A percentile compares a stretch with the other conserved stretches of the same genome.
These are phyloP conservation scores for Trapa bicornis DNA, from an alignment of 345 rosid genomes.

Conservation along the genomic window DNA sequence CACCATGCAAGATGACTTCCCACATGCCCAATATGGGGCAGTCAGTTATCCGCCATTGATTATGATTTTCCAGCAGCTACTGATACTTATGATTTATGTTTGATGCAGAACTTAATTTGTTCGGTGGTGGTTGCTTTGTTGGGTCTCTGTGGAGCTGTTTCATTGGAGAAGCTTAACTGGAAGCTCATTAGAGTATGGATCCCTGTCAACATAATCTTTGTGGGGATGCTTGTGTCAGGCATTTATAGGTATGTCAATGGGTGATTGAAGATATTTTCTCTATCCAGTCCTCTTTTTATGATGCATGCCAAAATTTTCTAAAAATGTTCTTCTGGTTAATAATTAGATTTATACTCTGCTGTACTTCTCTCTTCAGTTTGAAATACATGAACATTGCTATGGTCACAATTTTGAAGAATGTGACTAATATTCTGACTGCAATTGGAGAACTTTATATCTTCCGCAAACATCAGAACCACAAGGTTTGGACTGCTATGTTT, in stretches of 20 bases:
- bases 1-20: neutral
- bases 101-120: slow-evolving; percentile 67
- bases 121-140: slow-evolving; percentile 48
- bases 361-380: slow-evolving; percentile 47
- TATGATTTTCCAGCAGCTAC: neutral
- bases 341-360: neutral
- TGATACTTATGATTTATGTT: neutral
- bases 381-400: slow-evolving; percentile 83
- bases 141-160: slow-evolving; percentile 39
- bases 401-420: slow-evolving; percentile 94
- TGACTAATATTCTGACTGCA: slow-evolving; percentile 84
- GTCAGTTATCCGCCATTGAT: neutral
- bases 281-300: neutral
- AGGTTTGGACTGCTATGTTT: slow-evolving; percentile 90
- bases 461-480: slow-evolving; percentile 70
- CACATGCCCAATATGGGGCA: neutral
- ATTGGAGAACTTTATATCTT: slow-evolving; percentile 75
- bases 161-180: slow-evolving; percentile 76
- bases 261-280: neutral
- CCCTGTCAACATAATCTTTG: slow-evolving; percentile 82
- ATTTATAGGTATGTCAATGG: slow-evolving; percentile 65
- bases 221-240: slow-evolving; percentile 90
- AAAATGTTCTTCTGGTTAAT: neutral
- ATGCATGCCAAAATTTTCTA: neutral
- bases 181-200: slow-evolving; percentile 70